Evolutionary conservation across 345 rosid genomes (phyloP), one percentile per base, ranked within the genome.

Genomic region (Boechera stricta): DNA sequence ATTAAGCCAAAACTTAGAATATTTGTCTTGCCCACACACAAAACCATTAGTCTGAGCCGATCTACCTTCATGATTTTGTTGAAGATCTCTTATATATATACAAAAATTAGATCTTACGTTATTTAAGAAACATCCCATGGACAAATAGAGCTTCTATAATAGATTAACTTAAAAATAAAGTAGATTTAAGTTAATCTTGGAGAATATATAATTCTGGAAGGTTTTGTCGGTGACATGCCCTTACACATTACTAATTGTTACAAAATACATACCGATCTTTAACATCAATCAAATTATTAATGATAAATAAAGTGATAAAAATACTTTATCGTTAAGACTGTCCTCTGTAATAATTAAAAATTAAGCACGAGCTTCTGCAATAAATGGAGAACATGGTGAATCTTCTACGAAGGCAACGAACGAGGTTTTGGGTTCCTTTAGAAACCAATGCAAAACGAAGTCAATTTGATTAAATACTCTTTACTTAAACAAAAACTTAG

Each of bases 331-430:
- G 72, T 26, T 74, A 66, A 45, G 51, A 26, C 9, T 56, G 66
- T 47, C 39, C 0, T 61, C 3, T 10, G 11, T 24, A 32, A 26
- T 5, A 72, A 38, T 71, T 44, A 49, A 61, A 49, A n/a, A 59
- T 5, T 24, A 72, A 59, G 35, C 76, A 75, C 73, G 61, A 58
- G 61, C 39, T 36, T 75, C 42, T 57, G 33, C 73, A 58, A 67
- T 75, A 48, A 75, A 67, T 59, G 45, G 24, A 75, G 74, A 68
- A 76, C 74, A 68, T 76, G 74, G 79, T 76, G 54, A 68, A 60
- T 68, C 74, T 58, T 67, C 73, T 39, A 67, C 62, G 54, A 68
- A 67, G 73, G 79, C 63, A 76, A 76, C 61, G 79, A 67, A 75
- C 73, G 45, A 75, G 79, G 79, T 67, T 67, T 66, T 49, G 2